A percentile compares a stretch with the other conserved stretches of the same genome.
Conservation (phyloP, 106 monocot species). For the Platanthera guangdongensis region DNA sequence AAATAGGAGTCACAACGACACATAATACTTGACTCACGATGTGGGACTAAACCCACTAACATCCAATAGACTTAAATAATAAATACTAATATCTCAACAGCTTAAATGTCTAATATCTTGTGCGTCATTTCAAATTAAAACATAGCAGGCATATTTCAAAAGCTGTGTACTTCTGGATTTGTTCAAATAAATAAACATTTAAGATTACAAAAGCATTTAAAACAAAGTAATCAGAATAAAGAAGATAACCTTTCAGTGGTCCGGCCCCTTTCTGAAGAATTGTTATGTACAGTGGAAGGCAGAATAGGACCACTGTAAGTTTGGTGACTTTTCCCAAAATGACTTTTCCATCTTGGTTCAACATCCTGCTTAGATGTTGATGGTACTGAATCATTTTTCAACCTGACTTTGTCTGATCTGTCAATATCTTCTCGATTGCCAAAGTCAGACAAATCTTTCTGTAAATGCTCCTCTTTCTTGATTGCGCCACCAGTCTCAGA, state of each 20-base stretch:
- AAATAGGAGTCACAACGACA: no score
- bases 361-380: conserved; percentile 40
- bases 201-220: not conserved
- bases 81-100: no score
- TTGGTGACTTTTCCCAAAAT: conserved; percentile 39
- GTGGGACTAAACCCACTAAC: no score
- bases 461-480: conserved; percentile 27
- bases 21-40: no score
- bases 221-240: not conserved
- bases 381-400: conserved; percentile 30
- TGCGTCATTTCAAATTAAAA: not conserved
- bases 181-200: not conserved
- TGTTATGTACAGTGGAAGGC: conserved; percentile 14
- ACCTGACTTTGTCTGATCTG: conserved; percentile 17
- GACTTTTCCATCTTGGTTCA: conserved; percentile 30
- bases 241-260: conserved; percentile 45
- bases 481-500: conserved; percentile 12
- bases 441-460: conserved; percentile 17
- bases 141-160: not conserved
- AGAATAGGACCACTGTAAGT: conserved; percentile 46
- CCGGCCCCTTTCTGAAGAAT: conserved; percentile 38
- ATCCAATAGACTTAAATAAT: no score
- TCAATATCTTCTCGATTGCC: conserved; percentile 29
- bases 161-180: not conserved
- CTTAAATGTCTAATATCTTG: not conserved